phyloP scores from a whole-genome alignment of 192 early-diverging fungal genomes.

The Chytriomyces confervae region DNA sequence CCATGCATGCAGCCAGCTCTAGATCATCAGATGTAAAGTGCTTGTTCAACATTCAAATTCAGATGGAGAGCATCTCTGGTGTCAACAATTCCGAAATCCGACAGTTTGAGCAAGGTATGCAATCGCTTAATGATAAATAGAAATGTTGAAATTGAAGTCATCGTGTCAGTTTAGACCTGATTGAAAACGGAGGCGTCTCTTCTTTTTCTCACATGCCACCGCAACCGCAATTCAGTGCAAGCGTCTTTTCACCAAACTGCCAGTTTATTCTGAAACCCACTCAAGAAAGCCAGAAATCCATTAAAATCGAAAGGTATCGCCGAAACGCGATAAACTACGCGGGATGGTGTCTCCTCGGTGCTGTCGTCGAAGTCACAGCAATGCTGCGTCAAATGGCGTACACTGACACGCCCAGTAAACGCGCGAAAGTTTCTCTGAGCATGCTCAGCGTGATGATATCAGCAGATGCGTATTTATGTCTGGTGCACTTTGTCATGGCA shows the following conservation, averaged over 20 bases:
- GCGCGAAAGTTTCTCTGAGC: constrained; percentile 21
- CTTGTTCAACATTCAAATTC: constrained; percentile 12
- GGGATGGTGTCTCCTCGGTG: neutral
- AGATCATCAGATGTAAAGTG: constrained; percentile 19
- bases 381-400: constrained; percentile 16
- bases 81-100: neutral
- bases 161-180: neutral
- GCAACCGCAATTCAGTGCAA: neutral
- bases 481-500: constrained; percentile 24
- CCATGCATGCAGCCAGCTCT: neutral
- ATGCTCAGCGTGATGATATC: constrained; percentile 9
- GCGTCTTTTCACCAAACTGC: neutral
- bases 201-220: neutral
- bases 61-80: neutral
- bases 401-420: constrained; percentile 24
- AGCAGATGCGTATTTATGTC: constrained; percentile 20
- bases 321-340: constrained; percentile 11
- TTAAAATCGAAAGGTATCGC: neutral
- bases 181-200: neutral
- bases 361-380: neutral
- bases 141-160: neutral
- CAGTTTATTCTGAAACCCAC: neutral
- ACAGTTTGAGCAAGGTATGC: constrained; percentile 3
- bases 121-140: neutral
- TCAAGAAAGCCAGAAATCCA: neutral